These are phyloP conservation scores for Mortierella sp. DNA, from an alignment of 371 early-diverging fungal genomes.

Conservation along the genomic window DNA sequence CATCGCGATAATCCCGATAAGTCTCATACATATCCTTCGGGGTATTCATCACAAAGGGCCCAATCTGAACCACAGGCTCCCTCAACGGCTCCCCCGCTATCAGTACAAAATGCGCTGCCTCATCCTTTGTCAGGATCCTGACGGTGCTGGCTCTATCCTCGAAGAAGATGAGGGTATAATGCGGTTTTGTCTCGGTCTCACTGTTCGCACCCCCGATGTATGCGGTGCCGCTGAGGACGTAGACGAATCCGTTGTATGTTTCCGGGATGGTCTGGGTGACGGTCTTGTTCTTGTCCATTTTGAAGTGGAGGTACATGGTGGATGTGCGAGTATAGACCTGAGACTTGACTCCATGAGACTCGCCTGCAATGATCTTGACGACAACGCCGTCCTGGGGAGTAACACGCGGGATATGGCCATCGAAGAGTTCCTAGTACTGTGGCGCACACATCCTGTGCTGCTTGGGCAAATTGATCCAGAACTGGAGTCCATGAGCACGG, in stretches of 20 bases:
- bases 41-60: conserved; percentile 76
- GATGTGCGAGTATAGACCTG: no score
- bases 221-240: conserved; percentile 69
- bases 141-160: conserved; percentile 59
- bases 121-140: conserved; percentile 61
- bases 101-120: conserved; percentile 66
- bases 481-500: no score
- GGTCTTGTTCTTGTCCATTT: no score
- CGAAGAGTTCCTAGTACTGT: no score
- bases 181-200: conserved; percentile 61
- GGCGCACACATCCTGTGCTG: no score
- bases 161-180: conserved; percentile 63
- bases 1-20: conserved; percentile 58
- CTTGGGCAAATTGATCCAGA: no score
- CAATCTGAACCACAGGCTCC: conserved; percentile 64
- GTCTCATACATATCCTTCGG: conserved; percentile 65
- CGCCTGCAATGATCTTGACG: no score
- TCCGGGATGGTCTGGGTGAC: conserved; percentile 6
- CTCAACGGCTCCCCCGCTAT: conserved; percentile 65
- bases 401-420: no score
- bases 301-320: no score
- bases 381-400: no score
- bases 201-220: conserved; percentile 63
- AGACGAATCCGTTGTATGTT: conserved; percentile 72
- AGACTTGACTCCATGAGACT: no score